Base-by-base conservation (phyloP, 306 rosid species). In the Delonix regia region DNA sequence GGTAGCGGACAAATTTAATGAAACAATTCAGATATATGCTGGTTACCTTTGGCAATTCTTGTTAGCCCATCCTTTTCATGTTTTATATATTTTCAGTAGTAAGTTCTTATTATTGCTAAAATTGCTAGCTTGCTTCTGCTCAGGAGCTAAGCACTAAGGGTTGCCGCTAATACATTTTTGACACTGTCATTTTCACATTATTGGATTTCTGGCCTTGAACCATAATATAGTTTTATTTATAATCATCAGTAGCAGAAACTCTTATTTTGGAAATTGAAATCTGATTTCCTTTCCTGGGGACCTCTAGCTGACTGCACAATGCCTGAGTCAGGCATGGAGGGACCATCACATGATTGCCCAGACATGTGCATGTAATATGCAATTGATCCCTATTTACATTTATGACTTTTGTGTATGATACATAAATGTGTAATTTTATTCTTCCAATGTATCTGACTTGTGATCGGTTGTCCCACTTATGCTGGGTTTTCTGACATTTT, bases 1-100 rank as follows among this genome's bases (percentile, higher is more conserved):
- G 95, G 98, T 94, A 81, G 51, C 33, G 9, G 38, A 66, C 73
- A 48, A 48, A 61, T 70, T 72, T 36, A 45, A 30, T 69, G 25
- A 70, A 45, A 30, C 55, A 22, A 11, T 7, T 3, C 18, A 13
- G 63, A 24, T 56, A 56, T 10, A 22, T 19, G 42, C 62, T 74
- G 33, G 78, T 25, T 34, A 73, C 15, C 51, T 34, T 22, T 74
- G 44, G 49, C 61, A 2, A 55, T 63, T 74, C 38, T 59, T 47
- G 47, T 63, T 70, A 38, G 19, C 53, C 41, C 4, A n/a, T 6
- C n/a, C n/a, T n/a, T 33, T 14, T 73, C 56, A 25, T 48, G 39
- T 62, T 27, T 62, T 1, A 7, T 60, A 25, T 71, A 7, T 44
- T 38, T n/a, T 30, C 41, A 25, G 34, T 30, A 14, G 25, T 36